Evolutionary conservation across 1,139 yeast species (phyloP), one percentile per base, ranked within the genome.

Genomic region (Yamadazyma buinensis): DNA sequence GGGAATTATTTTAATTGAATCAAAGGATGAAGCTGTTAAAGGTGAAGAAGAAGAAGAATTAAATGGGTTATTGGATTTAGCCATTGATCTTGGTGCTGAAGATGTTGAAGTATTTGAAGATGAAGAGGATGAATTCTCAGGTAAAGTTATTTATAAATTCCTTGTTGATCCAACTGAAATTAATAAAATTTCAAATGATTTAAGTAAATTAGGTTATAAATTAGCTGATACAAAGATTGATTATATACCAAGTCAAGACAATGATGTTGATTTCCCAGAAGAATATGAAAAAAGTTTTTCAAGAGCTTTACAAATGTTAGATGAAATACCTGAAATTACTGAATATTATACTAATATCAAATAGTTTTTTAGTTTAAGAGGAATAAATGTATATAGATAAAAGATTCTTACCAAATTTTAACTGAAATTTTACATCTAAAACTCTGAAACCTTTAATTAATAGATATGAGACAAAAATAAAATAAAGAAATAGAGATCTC

Each of bases 81-180:
- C 87, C 7, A 65, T 86, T 22, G 97, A 90, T 15, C 54, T 77
- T 13, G 97, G 95, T 0, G 90, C 92, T 8, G 94, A 85, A 43
- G 97, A 92, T 51, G 72, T 85, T 7, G 85, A 74, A 36, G 76
- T 71, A 26, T 63, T 64, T 32, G 64, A 57, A 19, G 74, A 67
- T 17, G 55, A 57, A 23, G 71, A 64, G 4, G 55, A 57, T 12
- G 72, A 64, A 33, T 68, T 69, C 36, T 69, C 66, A 15, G 74
- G 72, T 10, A 17, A 17, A 17, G 47, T 43, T 23, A 59, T 61
- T 29, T 69, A 49, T 46, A 57, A 60, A 36, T 44, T 67, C 15
- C 54, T 72, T 27, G 82, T 94, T 0, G 86, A 75, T 25, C 79
- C 90, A 0, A 54, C 68, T 10, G 83, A 77, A 12, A 69, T 87